Percentiles rank a stretch among this genome's conserved stretches.
phyloP scores from a whole-genome alignment of 306 rosid species.

The Pyrus communis region DNA sequence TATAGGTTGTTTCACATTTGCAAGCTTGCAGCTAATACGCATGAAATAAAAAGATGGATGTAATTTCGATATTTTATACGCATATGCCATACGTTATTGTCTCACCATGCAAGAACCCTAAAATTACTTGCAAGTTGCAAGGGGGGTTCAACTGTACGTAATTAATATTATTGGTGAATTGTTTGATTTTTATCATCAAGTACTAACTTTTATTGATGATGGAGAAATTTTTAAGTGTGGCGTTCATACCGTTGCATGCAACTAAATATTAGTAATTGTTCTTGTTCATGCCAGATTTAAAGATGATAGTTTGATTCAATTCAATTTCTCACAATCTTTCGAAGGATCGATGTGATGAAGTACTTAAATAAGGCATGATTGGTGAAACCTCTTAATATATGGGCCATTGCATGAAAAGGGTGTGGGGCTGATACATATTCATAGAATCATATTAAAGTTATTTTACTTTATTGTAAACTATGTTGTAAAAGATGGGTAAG shows the following conservation, averaged over 20 bases:
- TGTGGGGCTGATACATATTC: neutral
- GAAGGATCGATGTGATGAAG: too few relatives aligned
- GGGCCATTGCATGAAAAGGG: neutral
- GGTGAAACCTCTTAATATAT: too few relatives aligned
- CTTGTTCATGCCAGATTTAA: neutral
- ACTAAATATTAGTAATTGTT: too few relatives aligned
- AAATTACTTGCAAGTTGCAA: neutral
- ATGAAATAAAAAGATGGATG: neutral
- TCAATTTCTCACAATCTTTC: too few relatives aligned
- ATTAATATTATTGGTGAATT: neutral
- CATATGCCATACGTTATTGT: neutral
- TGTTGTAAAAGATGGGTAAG: neutral
- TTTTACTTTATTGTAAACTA: neutral
- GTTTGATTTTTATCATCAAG: neutral
- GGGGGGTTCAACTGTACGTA: neutral
- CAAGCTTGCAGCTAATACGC: neutral
- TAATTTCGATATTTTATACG: neutral
- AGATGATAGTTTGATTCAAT: too few relatives aligned
- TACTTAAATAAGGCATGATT: neutral
- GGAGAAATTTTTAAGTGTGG: neutral
- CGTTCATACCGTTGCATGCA: too few relatives aligned
- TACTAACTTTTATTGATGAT: neutral
- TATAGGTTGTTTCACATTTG: neutral
- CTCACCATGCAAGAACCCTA: neutral
- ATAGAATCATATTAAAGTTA: too few relatives aligned